Percentiles rank a stretch among this genome's conserved stretches.
These are phyloP conservation scores for Suhomyces atakaporum DNA, from an alignment of 1,139 yeast species.

Conservation along the genomic window DNA sequence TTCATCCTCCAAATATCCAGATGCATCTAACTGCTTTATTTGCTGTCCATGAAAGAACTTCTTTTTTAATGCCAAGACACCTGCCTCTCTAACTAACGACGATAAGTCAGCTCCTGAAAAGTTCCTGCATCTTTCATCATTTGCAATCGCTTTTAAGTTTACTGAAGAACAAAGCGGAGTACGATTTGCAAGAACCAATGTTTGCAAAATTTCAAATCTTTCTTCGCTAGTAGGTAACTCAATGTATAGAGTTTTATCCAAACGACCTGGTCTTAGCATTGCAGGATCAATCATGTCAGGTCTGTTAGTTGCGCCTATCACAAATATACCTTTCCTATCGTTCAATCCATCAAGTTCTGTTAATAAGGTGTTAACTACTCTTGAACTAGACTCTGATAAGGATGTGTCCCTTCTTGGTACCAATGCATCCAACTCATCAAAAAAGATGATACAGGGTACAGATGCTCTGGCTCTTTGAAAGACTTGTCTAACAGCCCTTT, in stretches of 20 bases:
- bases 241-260: conserved; percentile 89
- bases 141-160: conserved; percentile 61
- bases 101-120: conserved; percentile 97
- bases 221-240: conserved; percentile 83
- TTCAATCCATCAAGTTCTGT: conserved; percentile 95
- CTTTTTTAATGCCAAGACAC: conserved; percentile 79
- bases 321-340: conserved; percentile 90
- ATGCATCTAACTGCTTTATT: conserved; percentile 50
- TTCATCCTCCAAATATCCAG: conserved; percentile 41
- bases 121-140: conserved; percentile 78
- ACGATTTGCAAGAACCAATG: conserved; percentile 68
- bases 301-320: conserved; percentile 94
- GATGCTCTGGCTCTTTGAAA: conserved; percentile 93
- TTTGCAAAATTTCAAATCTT: conserved; percentile 75
- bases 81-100: conserved; percentile 89
- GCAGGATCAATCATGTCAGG: conserved; percentile 99
- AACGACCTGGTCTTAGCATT: conserved; percentile 94
- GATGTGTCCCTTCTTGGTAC: conserved; percentile 93
- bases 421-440: conserved; percentile 93
- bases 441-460: conserved; percentile 91
- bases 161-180: conserved; percentile 76
- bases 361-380: conserved; percentile 91
- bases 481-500: conserved; percentile 92
- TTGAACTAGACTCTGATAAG: conserved; percentile 83
- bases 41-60: conserved; percentile 57